Conservation (phyloP, 345 rosid genomes). For the Syzygium aromaticum region DNA sequence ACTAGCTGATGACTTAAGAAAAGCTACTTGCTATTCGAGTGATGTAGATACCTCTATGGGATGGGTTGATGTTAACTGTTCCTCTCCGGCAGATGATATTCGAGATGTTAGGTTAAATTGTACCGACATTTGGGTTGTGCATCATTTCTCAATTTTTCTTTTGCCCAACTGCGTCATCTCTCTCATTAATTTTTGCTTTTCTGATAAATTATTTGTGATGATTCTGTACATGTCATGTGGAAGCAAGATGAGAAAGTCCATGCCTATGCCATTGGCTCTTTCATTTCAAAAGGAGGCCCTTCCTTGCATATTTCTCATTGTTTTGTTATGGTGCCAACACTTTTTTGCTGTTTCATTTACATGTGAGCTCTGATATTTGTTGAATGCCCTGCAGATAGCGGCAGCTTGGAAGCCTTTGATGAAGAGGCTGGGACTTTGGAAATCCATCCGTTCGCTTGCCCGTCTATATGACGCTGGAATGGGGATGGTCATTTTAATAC, state of each 20-base stretch:
- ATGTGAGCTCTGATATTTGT: neutral
- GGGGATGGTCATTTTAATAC: slow-evolving; percentile 92
- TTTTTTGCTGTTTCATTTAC: neutral
- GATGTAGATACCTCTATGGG: neutral
- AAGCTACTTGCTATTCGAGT: neutral
- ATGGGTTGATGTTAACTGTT: neutral
- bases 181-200: neutral
- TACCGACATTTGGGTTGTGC: neutral
- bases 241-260: neutral
- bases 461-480: slow-evolving; percentile 84
- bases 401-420: slow-evolving; percentile 87
- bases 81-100: neutral
- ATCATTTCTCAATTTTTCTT: neutral
- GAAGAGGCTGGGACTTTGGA: slow-evolving; percentile 75
- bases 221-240: neutral
- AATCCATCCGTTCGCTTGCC: slow-evolving; percentile 77
- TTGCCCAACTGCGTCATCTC: neutral
- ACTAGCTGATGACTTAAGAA: neutral
- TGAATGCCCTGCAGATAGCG: slow-evolving; percentile 48
- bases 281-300: neutral
- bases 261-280: neutral
- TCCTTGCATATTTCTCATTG: neutral
- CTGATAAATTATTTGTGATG: neutral
- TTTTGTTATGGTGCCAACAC: neutral
- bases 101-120: neutral